A percentile compares a stretch with the other conserved stretches of the same genome.
phyloP scores from a whole-genome alignment of 805 yeast species.

The Metschnikowia koreensis region DNA sequence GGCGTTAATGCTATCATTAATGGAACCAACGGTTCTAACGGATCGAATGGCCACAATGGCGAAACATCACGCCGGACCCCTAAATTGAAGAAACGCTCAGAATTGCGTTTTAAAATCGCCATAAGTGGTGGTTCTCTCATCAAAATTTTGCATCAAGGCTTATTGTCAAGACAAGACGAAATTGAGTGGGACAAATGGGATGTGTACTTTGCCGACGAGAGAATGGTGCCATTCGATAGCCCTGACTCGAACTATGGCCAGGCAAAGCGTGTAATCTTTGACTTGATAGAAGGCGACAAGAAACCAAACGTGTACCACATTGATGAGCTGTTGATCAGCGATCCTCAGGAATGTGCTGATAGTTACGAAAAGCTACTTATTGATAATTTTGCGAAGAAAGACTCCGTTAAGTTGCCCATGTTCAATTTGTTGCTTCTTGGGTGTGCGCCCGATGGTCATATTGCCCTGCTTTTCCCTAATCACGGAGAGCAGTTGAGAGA shows the following conservation, averaged over 20 bases:
- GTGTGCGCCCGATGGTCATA: slow-evolving; percentile 98
- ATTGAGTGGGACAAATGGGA: slow-evolving; percentile 95
- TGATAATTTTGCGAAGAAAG: slow-evolving; percentile 91
- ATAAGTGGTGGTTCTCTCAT: slow-evolving; percentile 91
- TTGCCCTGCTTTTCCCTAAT: slow-evolving; percentile 93
- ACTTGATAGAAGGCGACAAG: slow-evolving; percentile 52
- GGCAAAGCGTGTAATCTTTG: slow-evolving; percentile 79
- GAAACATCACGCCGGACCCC: slow-evolving; percentile 14
- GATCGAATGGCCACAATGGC: background rate
- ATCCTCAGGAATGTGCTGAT: slow-evolving; percentile 93
- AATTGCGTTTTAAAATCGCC: slow-evolving; percentile 82
- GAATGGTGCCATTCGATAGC: slow-evolving; percentile 83
- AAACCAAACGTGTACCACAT: slow-evolving; percentile 80
- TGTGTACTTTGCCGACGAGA: slow-evolving; percentile 92
- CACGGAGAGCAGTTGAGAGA: slow-evolving; percentile 83
- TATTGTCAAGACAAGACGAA: slow-evolving; percentile 64
- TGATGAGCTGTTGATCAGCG: slow-evolving; percentile 68
- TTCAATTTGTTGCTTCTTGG: slow-evolving; percentile 89
- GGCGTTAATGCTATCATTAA: background rate
- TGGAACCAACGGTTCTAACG: background rate
- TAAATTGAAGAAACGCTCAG: slow-evolving; percentile 53
- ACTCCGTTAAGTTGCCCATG: slow-evolving; percentile 92
- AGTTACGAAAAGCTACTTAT: slow-evolving; percentile 83
- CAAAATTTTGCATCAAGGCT: slow-evolving; percentile 82
- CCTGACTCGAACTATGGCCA: slow-evolving; percentile 88